Evolutionary conservation across 345 rosid genomes (phyloP).

Genomic region (Alliaria petiolata): DNA sequence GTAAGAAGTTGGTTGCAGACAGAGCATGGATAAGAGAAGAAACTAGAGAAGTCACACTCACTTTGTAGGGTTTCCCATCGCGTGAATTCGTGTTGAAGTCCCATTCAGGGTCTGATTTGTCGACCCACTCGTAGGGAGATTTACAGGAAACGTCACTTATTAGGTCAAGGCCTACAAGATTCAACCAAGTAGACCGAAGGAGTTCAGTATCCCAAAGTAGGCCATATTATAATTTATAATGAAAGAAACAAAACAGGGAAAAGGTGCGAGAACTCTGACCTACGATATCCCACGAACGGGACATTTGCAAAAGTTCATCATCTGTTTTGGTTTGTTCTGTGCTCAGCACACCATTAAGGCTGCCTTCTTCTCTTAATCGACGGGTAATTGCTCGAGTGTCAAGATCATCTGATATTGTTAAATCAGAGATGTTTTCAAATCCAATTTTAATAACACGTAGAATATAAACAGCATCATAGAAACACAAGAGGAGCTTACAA

Average conservation of each 20-base stretch:
- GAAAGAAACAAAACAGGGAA: background rate
- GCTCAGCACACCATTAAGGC: constrained; percentile 92
- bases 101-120: constrained; percentile 71
- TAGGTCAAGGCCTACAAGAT: constrained; percentile 70
- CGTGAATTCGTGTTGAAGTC: constrained; percentile 54
- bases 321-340: constrained; percentile 74
- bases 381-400: constrained; percentile 96
- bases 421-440: constrained; percentile 5
- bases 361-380: constrained; percentile 91
- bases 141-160: constrained; percentile 79
- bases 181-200: constrained; percentile 2
- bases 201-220: background rate
- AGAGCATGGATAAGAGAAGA: background rate
- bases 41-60: constrained; percentile 35
- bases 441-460: background rate
- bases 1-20: constrained; percentile 7
- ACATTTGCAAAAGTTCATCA: constrained; percentile 73
- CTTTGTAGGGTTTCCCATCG: constrained; percentile 44
- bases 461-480: background rate
- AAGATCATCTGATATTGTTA: constrained; percentile 96
- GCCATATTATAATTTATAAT: background rate
- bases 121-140: constrained; percentile 79
- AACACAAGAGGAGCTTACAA: constrained; percentile 19
- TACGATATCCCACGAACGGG: constrained; percentile 86
- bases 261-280: constrained; percentile 39